These are phyloP conservation scores for Boletellus ananiceps DNA, from an alignment of 768 basidiomycete genomes.

Conservation along the genomic window DNA sequence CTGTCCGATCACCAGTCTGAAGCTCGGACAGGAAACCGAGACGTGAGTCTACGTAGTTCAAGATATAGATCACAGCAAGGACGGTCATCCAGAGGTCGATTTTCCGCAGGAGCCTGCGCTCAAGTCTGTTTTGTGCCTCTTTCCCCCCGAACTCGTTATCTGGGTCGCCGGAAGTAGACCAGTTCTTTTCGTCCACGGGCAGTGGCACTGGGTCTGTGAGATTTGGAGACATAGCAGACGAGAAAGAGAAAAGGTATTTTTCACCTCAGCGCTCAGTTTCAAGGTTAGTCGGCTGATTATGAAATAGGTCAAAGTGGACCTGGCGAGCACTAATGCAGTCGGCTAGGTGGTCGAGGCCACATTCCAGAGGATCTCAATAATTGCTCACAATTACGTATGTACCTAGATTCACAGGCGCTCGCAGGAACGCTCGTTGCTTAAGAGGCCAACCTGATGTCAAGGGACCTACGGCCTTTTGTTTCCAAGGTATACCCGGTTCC, in stretches of 20 bases:
- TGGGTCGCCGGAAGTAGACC: not conserved
- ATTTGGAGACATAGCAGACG: constrained; percentile 10
- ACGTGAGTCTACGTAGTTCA: constrained; percentile 31
- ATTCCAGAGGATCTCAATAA: too few species aligned
- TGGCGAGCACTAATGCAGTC: too few species aligned
- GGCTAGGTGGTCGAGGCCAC: too few species aligned
- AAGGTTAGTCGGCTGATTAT: too few species aligned
- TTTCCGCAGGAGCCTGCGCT: constrained; percentile 51
- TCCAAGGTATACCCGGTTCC: too few species aligned
- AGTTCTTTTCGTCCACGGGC: constrained; percentile 3
- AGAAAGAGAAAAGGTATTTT: not conserved
- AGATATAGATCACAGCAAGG: constrained; percentile 38
- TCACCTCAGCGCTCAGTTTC: too few species aligned
- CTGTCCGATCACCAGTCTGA: constrained; percentile 25
- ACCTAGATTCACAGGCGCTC: too few species aligned
- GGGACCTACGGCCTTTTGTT: too few species aligned
- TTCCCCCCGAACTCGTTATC: constrained; percentile 48
- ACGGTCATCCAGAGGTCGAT: constrained; percentile 55
- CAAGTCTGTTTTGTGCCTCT: constrained; percentile 43
- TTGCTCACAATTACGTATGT: too few species aligned
- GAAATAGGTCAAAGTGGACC: too few species aligned
- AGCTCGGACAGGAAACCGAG: not conserved
- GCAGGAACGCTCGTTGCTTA: too few species aligned
- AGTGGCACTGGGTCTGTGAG: constrained; percentile 1
- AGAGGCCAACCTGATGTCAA: too few species aligned